Evolutionary conservation across 148 eudicot species (phyloP), one percentile per base, ranked within the genome.

Genomic region (Camellia granthamiana): DNA sequence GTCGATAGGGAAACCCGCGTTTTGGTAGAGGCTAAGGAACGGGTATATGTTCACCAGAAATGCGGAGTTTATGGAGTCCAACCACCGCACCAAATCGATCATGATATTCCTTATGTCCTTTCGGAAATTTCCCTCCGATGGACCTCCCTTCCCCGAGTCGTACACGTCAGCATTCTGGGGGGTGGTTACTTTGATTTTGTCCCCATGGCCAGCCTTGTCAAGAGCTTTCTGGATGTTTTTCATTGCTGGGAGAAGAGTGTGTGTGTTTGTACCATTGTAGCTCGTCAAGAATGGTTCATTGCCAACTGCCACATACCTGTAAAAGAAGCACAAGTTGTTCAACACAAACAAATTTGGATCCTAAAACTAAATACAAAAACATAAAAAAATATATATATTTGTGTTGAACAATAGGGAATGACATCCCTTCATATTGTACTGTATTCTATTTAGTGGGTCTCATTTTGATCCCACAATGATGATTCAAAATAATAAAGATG

Each of bases 101-200:
- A 96, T 94, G 79, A 87, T 89, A 76, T 62, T 79, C 63, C 70
- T 86, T 72, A 94, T 89, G 47, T 92, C 94, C 12, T 91, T 16
- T 0, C 99, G 86, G 79, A 96, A 96, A 65, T 92, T 67, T 4
- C 99, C 99, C 0, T 87, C 93, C 0, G 99, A 96, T 12, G 99
- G 99, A 12, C 89, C 74, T 11, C 78, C 82, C 8, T 58, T 84
- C 16, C 72, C 87, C 0, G 93, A 76, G 60, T 90, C 84, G 65
- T 96, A 96, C n/a, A 96, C 99, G 60, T 94, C 99, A 0, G 98
- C 98, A 41, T 96, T 96, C 3, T 84, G 90, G n/a, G 99, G 99
- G 52, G 86, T 83, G 30, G 95, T 87, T 38, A 84, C 92, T 76
- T 96, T 96, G 83, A 60, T 80, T 72, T 77, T 80, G 54, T 88